A percentile compares a stretch with the other conserved stretches of the same genome.
These are phyloP conservation scores for Ogataea pignaliae DNA, from an alignment of 805 yeast species.

Conservation along the genomic window DNA sequence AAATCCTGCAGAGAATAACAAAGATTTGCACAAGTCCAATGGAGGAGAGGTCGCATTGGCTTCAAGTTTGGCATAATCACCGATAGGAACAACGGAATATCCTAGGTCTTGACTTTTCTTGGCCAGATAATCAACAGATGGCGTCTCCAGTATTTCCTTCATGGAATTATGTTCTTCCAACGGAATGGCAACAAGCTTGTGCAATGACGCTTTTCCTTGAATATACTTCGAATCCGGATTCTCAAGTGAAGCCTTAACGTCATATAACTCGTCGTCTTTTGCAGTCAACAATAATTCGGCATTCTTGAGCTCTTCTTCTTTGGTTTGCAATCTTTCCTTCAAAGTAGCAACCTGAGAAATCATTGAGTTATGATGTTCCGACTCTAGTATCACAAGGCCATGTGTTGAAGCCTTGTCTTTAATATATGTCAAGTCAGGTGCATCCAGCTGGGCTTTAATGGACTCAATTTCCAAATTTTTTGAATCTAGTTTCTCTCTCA, in stretches of 20 bases:
- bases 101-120: conserved; percentile 17
- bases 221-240: conserved; percentile 25
- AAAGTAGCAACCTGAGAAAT: neutral
- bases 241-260: conserved; percentile 10
- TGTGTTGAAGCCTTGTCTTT: neutral
- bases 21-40: conserved; percentile 1
- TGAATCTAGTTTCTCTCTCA: neutral
- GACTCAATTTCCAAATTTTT: neutral
- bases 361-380: conserved; percentile 4
- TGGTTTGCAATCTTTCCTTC: neutral
- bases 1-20: conserved; percentile 14
- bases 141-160: conserved; percentile 8
- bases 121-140: conserved; percentile 23
- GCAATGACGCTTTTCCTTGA: conserved; percentile 2
- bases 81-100: conserved; percentile 7
- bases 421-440: conserved; percentile 1
- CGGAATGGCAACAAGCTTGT: conserved; percentile 4
- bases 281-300: neutral
- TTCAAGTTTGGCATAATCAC: conserved; percentile 1
- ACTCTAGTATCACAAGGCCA: conserved; percentile 5
- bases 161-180: conserved; percentile 2
- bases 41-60: neutral
- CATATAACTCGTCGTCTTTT: neutral
- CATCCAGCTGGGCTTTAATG: neutral
- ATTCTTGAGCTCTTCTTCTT: neutral